A percentile compares a stretch with the other conserved stretches of the same genome.
Evolutionary conservation across 495 filamentous ascomycete genomes (phyloP).

Genomic region (Daldinia bambusicola): DNA sequence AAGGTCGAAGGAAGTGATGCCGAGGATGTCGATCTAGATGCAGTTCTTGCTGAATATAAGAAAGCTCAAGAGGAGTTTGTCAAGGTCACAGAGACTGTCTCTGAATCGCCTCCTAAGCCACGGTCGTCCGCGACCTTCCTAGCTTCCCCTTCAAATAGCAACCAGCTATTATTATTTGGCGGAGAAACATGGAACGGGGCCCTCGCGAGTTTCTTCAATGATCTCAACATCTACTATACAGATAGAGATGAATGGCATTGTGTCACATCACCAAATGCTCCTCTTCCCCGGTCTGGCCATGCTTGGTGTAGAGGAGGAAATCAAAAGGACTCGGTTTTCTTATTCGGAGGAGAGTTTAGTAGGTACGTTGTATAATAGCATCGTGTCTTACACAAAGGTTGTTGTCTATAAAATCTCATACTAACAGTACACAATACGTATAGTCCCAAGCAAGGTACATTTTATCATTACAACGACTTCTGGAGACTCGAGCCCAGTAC

Average conservation of each 20-base stretch:
- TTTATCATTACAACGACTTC: constrained; percentile 99
- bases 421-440: constrained; percentile 54
- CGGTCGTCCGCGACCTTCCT: constrained; percentile 82
- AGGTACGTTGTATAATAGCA: constrained; percentile 41
- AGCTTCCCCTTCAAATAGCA: constrained; percentile 82
- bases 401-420: constrained; percentile 59
- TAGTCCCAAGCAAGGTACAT: constrained; percentile 92
- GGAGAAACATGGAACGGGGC: constrained; percentile 77
- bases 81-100: constrained; percentile 85
- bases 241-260: constrained; percentile 87
- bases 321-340: constrained; percentile 78
- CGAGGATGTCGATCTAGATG: constrained; percentile 94
- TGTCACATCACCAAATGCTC: constrained; percentile 89
- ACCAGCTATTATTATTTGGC: constrained; percentile 91
- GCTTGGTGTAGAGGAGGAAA: constrained; percentile 91
- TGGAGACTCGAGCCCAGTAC: constrained; percentile 86
- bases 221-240: constrained; percentile 88
- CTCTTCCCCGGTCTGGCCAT: constrained; percentile 90
- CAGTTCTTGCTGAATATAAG: constrained; percentile 92
- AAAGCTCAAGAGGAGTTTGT: constrained; percentile 87
- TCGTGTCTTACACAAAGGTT: constrained; percentile 15
- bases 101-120: constrained; percentile 76
- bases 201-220: constrained; percentile 71
- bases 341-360: constrained; percentile 83
- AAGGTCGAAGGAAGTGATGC: constrained; percentile 77